Percentiles rank a stretch among this genome's conserved stretches.
phyloP scores from a whole-genome alignment of 1,139 yeast species.

The Magnusiomyces magnusii region DNA sequence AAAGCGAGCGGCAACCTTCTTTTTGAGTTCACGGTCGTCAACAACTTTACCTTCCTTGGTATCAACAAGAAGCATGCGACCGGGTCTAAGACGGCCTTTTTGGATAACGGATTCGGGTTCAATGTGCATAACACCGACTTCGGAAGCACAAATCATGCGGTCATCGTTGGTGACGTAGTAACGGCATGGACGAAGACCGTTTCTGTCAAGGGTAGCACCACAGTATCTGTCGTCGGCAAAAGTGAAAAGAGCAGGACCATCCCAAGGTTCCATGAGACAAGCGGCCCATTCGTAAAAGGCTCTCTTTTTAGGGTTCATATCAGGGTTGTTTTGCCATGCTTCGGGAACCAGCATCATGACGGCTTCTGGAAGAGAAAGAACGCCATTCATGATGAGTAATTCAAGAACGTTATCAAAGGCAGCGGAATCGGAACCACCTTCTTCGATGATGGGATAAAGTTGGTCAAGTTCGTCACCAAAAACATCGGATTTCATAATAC shows the following conservation, averaged over 20 bases:
- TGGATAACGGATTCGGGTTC: conserved; percentile 75
- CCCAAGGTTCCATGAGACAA: conserved; percentile 99
- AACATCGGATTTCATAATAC: conserved; percentile 80
- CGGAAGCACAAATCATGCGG: conserved; percentile 95
- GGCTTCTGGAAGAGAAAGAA: conserved; percentile 89
- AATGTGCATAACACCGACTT: conserved; percentile 92
- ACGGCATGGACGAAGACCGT: conserved; percentile 97
- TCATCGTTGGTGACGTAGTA: conserved; percentile 93
- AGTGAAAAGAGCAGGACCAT: conserved; percentile 96
- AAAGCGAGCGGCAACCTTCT: conserved; percentile 69
- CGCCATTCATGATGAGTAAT: conserved; percentile 84
- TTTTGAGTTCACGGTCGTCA: conserved; percentile 83
- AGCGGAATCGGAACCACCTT: conserved; percentile 99
- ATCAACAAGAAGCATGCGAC: conserved; percentile 92
- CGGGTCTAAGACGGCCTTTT: conserved; percentile 94
- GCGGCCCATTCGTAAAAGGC: conserved; percentile 99
- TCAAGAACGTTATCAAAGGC: conserved; percentile 96
- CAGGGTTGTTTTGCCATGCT: conserved; percentile 88
- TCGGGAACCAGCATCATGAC: conserved; percentile 97
- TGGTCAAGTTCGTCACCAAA: conserved; percentile 91
- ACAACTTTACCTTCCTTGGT: conserved; percentile 89
- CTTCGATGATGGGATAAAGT: conserved; percentile 91
- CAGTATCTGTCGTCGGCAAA: conserved; percentile 97
- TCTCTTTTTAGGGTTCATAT: conserved; percentile 82
- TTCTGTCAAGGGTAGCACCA: conserved; percentile 97